Conservation (phyloP, 73 alveolate species). For the Paramecium biaurelia region DNA sequence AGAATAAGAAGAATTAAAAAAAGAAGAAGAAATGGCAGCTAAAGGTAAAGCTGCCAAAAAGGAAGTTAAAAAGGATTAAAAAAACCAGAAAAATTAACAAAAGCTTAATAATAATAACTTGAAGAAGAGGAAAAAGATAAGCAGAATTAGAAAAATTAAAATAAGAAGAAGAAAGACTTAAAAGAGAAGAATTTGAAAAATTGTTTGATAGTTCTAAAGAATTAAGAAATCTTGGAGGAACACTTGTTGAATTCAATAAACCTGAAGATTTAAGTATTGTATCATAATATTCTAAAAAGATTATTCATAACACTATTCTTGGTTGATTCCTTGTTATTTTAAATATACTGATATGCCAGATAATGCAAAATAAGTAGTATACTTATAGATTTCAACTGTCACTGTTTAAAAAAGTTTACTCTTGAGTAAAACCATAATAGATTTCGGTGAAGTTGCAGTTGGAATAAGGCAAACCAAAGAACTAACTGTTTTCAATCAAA, state of each 20-base stretch:
- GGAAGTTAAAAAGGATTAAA: constrained; percentile 73
- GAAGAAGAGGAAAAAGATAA: constrained; percentile 82
- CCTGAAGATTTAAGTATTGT: not conserved
- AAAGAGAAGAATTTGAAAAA: constrained; percentile 76
- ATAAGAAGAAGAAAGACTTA: constrained; percentile 70
- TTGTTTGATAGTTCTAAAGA: constrained; percentile 81
- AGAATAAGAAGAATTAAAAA: constrained; percentile 75
- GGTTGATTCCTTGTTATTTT: constrained; percentile 93
- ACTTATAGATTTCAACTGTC: constrained; percentile 84
- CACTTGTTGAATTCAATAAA: constrained; percentile 70
- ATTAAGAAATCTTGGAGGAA: constrained; percentile 84
- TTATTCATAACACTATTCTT: constrained; percentile 88
- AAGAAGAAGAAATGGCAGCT: constrained; percentile 77
- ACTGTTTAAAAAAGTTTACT: constrained; percentile 86
- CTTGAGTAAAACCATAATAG: constrained; percentile 82
- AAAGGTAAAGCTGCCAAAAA: constrained; percentile 82
- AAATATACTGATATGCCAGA: constrained; percentile 65
- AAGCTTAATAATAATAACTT: constrained; percentile 70
- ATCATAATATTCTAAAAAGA: not conserved
- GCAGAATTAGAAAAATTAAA: constrained; percentile 62
- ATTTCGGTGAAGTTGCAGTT: constrained; percentile 97
- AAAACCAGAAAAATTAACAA: constrained; percentile 79
- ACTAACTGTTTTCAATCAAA: constrained; percentile 82
- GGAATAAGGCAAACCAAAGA: constrained; percentile 87
- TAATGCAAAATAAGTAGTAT: constrained; percentile 58